Conservation (phyloP, 2,329 filamentous ascomycete species). For the Diaporthe citriasiana region DNA sequence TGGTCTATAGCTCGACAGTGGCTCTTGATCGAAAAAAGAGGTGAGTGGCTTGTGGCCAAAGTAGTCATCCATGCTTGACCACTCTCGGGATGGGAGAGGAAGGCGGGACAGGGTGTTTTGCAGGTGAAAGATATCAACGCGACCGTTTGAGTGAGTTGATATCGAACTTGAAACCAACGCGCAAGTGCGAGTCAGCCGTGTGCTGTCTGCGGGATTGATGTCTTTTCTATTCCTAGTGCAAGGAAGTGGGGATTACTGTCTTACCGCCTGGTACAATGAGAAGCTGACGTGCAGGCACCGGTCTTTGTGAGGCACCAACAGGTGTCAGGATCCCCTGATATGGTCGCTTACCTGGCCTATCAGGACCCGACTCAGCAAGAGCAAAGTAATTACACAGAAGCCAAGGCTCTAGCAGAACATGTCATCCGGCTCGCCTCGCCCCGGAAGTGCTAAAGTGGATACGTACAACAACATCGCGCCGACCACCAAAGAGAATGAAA, state of each 20-base stretch:
- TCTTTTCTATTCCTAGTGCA: too few relatives aligned
- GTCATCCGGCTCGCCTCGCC: too few relatives aligned
- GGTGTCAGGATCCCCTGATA: background rate
- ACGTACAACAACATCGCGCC: background rate
- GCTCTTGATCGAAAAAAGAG: constrained; percentile 1
- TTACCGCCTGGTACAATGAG: too few relatives aligned
- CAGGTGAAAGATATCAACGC: too few relatives aligned
- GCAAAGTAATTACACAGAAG: background rate
- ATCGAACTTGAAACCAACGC: too few relatives aligned
- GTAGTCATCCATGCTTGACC: background rate
- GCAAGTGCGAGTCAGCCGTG: too few relatives aligned
- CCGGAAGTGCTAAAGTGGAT: background rate
- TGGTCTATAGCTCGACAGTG: background rate
- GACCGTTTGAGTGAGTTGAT: too few relatives aligned
- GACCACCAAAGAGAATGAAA: background rate
- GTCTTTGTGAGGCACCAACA: background rate
- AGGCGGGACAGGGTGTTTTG: too few relatives aligned
- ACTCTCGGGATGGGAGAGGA: too few relatives aligned
- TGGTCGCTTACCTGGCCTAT: background rate
- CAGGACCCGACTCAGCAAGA: background rate
- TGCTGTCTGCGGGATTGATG: too few relatives aligned
- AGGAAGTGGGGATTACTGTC: too few relatives aligned
- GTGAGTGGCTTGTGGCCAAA: background rate
- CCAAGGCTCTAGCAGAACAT: background rate
- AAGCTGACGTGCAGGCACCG: background rate